These are phyloP conservation scores for Forsythia suspensa DNA, from an alignment of 257 asterid genomes.

Conservation along the genomic window DNA sequence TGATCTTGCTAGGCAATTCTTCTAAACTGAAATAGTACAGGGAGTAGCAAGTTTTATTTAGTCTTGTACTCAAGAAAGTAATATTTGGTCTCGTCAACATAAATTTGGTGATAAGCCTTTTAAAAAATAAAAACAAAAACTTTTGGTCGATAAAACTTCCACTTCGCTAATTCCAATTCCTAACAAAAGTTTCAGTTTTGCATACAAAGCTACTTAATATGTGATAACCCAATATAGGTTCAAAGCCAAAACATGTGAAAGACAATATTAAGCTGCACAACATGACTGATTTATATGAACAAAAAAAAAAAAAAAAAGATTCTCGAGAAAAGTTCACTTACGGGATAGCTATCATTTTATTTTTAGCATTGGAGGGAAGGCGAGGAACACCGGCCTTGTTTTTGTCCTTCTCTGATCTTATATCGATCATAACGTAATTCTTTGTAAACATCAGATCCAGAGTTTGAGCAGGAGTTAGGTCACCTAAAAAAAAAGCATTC, in stretches of 20 bases:
- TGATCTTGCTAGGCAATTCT: conserved; percentile 80
- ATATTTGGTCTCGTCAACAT: neutral
- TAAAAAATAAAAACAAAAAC: neutral
- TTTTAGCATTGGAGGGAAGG: conserved; percentile 78
- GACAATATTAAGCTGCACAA: neutral
- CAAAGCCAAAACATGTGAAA: no score
- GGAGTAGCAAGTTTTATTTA: neutral
- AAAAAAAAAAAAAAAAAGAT: neutral
- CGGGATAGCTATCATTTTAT: conserved; percentile 77
- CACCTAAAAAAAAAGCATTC: conserved; percentile 48
- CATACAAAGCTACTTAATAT: no score
- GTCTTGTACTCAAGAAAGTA: conserved; percentile 8
- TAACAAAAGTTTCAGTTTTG: no score
- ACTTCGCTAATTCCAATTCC: neutral
- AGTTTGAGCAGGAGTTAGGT: conserved; percentile 81
- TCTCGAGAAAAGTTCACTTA: conserved; percentile 38
- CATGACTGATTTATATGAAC: neutral
- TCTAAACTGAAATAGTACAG: conserved; percentile 60
- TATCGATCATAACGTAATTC: conserved; percentile 81
- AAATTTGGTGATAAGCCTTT: neutral
- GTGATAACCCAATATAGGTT: no score
- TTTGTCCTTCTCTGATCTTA: conserved; percentile 93
- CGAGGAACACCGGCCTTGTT: conserved; percentile 86
- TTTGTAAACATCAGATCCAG: conserved; percentile 77
- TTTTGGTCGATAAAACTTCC: neutral